Evolutionary conservation across 768 basidiomycete species (phyloP).

Genomic region (Melanogaster broomeanus): DNA sequence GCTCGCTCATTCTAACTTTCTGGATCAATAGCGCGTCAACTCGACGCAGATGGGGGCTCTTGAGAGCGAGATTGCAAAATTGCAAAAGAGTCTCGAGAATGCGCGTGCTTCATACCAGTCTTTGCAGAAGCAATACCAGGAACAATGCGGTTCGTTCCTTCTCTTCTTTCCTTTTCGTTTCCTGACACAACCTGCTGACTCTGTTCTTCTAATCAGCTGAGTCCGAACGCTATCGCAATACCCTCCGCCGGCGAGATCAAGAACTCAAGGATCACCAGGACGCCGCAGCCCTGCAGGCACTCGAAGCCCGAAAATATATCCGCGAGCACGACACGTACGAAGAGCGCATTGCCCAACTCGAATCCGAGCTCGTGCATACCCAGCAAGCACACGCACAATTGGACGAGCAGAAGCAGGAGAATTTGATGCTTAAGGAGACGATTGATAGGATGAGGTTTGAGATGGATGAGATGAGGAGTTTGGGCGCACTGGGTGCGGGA

Average conservation of each 20-base stretch:
- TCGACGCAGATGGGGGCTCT: slow-evolving; percentile 64
- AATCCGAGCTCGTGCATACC: slow-evolving; percentile 68
- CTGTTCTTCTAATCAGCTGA: slow-evolving; percentile 44
- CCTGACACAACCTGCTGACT: not conserved
- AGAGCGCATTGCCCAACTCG: slow-evolving; percentile 67
- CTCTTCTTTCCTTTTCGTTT: not conserved
- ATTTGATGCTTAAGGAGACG: slow-evolving; percentile 90
- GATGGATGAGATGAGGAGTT: slow-evolving; percentile 84
- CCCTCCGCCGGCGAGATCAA: slow-evolving; percentile 74
- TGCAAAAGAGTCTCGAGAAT: slow-evolving; percentile 73
- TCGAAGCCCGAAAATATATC: slow-evolving; percentile 66
- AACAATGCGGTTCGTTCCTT: slow-evolving; percentile 73
- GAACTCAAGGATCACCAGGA: slow-evolving; percentile 68
- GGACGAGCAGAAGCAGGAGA: slow-evolving; percentile 95
- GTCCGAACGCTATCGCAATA: slow-evolving; percentile 77
- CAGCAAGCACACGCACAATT: slow-evolving; percentile 72
- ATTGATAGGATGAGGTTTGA: slow-evolving; percentile 94
- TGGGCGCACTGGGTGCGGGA: slow-evolving; percentile 34
- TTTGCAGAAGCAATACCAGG: slow-evolving; percentile 85
- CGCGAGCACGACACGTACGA: slow-evolving; percentile 74
- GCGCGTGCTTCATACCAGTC: slow-evolving; percentile 72
- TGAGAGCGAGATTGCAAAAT: slow-evolving; percentile 78
- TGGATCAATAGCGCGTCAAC: slow-evolving; percentile 53
- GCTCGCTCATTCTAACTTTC: slow-evolving; percentile 1
- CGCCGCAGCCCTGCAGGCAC: slow-evolving; percentile 53